Evolutionary conservation across 192 early-diverging fungal species (phyloP), one percentile per base, ranked within the genome.

Genomic region (Backusella morwellensis): DNA sequence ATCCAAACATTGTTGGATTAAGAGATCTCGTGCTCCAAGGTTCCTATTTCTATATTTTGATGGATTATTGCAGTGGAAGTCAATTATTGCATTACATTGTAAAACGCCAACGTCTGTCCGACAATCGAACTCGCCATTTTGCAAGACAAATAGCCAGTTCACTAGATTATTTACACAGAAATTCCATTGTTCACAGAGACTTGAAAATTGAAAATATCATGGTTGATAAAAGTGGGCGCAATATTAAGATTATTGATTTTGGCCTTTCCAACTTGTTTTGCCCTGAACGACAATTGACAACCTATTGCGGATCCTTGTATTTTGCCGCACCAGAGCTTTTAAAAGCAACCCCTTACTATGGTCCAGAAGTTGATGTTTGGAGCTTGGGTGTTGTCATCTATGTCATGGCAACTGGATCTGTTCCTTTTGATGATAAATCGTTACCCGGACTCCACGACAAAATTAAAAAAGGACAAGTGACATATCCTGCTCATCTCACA

Each of bases 341-440:
- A 67, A 85, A 92, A 38, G 93, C 92, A 11, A 90, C 91, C 36
- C 90, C 90, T 63, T 96, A 96, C 77, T 89, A 85, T 23, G 95
- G 95, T 0, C 95, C 95, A 19, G 95, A 96, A 82, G 92, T 96
- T 5, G 95, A 96, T 80, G 88, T 96, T 77, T 96, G 95, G 95
- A 93, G 92, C 78, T 82, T 91, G 88, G 94, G 95, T n/a, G 92
- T 96, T 21, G 93, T 96, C 32, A 79, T 96, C 14, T 96, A 93
- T 77, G 93, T 93, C 23, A 88, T 96, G 82, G 84, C 95, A 3
- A 94, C 92, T 75, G 95, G 95, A 0, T 88, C 92, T 76, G 89
- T 93, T 23, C 95, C 95, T 0, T 96, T 96, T 82, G 95, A 96
- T 69, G 92, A 95, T 82, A 91, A 93, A 66, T 92, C 91, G 34